Conservation (phyloP, 306 rosid genomes). For the Dryas alaskensis region DNA sequence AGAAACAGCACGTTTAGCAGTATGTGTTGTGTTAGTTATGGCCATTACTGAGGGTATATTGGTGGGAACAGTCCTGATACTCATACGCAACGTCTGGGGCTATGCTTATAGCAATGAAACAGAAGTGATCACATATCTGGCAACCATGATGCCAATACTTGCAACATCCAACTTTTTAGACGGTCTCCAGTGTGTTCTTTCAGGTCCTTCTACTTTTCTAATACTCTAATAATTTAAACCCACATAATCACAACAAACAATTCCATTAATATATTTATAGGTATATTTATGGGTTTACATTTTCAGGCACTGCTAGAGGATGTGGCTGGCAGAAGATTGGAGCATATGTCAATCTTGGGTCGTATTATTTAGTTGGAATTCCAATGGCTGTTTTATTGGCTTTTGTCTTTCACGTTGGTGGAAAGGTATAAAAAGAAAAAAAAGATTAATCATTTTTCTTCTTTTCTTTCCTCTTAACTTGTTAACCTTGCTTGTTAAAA, state of each 20-base stretch:
- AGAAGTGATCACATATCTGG: conserved; percentile 59
- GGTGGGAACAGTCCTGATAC: conserved; percentile 41
- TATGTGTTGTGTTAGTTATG: conserved; percentile 40
- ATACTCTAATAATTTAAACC: not conserved
- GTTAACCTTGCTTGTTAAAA: not conserved
- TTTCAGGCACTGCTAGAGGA: conserved; percentile 72
- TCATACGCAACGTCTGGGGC: conserved; percentile 69
- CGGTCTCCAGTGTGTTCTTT: conserved; percentile 66
- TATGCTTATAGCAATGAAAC: conserved; percentile 52
- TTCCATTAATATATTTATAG: not conserved
- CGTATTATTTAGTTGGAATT: conserved; percentile 72
- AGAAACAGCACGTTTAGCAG: conserved; percentile 54
- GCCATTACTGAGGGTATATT: conserved; percentile 51
- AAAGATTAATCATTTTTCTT: not conserved
- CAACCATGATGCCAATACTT: conserved; percentile 61
- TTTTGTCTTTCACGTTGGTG: conserved; percentile 58
- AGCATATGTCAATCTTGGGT: conserved; percentile 66
- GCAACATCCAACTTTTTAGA: conserved; percentile 60
- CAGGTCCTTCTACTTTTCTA: conserved; percentile 39
- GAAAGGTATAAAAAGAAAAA: conserved; percentile 43
- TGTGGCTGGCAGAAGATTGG: conserved; percentile 88
- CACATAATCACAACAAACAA: not conserved
- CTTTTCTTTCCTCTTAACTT: not conserved
- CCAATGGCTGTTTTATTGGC: conserved; percentile 57
- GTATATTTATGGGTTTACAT: not conserved